phyloP scores from a whole-genome alignment of 2,329 filamentous ascomycete genomes.

The Claviceps arundinis region DNA sequence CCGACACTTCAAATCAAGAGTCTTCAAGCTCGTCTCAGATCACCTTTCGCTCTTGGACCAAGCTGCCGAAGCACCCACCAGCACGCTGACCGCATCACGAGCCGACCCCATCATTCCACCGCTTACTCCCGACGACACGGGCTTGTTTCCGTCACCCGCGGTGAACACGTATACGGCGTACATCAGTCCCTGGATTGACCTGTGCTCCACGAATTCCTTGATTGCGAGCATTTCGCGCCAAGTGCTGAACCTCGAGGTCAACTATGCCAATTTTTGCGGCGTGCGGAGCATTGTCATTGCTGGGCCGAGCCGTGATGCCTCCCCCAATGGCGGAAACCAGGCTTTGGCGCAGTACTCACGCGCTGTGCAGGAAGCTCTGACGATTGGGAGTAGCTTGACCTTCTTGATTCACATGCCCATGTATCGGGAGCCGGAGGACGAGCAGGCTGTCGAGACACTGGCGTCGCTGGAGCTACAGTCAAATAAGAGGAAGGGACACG shows the following conservation, averaged over 20 bases:
- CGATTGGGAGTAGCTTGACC: conserved; percentile 61
- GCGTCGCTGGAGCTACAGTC: conserved; percentile 26
- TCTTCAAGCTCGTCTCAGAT: conserved; percentile 46
- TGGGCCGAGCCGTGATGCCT: conserved; percentile 56
- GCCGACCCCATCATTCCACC: conserved; percentile 49
- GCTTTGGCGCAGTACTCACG: conserved; percentile 67
- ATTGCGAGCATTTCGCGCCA: conserved; percentile 80
- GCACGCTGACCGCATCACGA: conserved; percentile 30
- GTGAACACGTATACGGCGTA: conserved; percentile 65
- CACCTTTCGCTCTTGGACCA: conserved; percentile 37
- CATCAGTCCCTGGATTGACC: conserved; percentile 85
- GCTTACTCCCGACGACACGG: conserved; percentile 68
- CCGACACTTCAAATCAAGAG: conserved; percentile 53
- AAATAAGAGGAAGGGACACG: conserved; percentile 4
- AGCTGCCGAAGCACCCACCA: conserved; percentile 23
- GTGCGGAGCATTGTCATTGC: conserved; percentile 70
- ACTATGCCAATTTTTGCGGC: conserved; percentile 92
- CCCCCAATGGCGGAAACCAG: conserved; percentile 33
- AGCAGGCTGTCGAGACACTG: conserved; percentile 39
- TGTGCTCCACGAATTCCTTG: conserved; percentile 69
- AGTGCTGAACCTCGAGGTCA: conserved; percentile 78
- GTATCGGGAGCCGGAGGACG: conserved; percentile 55
- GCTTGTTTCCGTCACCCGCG: conserved; percentile 51
- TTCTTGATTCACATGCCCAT: conserved; percentile 74
- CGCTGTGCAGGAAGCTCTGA: conserved; percentile 67